These are phyloP conservation scores for Tolypocladium guangdongense DNA, from an alignment of 2,329 filamentous ascomycete genomes.

Conservation along the genomic window DNA sequence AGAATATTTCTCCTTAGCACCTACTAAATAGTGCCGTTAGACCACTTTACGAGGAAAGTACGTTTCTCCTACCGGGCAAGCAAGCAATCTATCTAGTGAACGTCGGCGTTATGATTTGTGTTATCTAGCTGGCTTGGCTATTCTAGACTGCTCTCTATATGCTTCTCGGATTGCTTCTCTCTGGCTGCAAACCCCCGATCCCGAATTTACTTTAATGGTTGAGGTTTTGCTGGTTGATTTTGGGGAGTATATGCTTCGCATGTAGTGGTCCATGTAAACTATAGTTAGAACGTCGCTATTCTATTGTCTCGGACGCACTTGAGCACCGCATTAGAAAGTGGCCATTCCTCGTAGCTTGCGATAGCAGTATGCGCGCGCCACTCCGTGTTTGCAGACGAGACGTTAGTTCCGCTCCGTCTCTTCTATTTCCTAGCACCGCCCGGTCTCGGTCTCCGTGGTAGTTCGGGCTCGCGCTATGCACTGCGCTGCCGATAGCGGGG, in stretches of 20 bases:
- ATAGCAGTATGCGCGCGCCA: neutral
- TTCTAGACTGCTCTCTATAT: too few species aligned
- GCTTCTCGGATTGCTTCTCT: too few species aligned
- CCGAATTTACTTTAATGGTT: too few species aligned
- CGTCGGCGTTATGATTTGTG: neutral
- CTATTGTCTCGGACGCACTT: constrained; percentile 1
- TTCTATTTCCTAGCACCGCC: neutral
- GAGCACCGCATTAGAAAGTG: neutral
- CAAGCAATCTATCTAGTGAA: neutral
- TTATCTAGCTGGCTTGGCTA: too few species aligned
- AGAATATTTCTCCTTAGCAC: neutral
- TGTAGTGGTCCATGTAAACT: too few species aligned
- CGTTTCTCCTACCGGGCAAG: neutral
- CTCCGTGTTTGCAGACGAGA: neutral
- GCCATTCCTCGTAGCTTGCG: neutral
- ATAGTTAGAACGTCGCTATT: neutral
- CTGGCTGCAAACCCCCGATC: too few species aligned
- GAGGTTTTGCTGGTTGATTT: too few species aligned
- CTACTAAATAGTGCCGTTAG: neutral
- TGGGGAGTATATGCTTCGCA: too few species aligned
- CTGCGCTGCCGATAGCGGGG: neutral
- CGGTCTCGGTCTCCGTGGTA: neutral
- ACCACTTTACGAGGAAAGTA: neutral
- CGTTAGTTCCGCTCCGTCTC: neutral
- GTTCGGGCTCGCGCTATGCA: neutral